phyloP scores from a whole-genome alignment of 2,329 filamentous ascomycete genomes.

The Triangularia setosa region DNA sequence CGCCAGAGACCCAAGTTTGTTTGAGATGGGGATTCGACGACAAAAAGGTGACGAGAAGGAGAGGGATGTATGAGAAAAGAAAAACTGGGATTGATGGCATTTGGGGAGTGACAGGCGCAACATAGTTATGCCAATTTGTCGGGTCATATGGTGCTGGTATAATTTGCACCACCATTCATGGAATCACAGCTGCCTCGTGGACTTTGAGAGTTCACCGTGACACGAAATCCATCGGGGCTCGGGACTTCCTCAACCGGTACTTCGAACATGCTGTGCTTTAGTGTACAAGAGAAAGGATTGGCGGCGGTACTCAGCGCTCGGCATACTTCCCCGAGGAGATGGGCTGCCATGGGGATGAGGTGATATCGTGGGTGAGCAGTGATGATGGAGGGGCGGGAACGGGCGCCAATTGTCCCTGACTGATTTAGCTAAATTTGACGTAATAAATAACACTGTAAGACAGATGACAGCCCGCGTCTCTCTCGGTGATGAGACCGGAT shows the following conservation, averaged over 20 bases:
- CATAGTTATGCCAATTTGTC: background rate
- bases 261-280: background rate
- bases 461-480: background rate
- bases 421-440: slow-evolving; percentile 1
- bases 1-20: background rate
- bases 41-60: background rate
- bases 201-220: background rate
- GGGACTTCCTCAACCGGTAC: background rate
- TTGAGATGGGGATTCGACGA: background rate
- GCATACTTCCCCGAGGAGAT: background rate
- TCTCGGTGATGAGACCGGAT: background rate
- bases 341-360: background rate
- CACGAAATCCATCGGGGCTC: background rate
- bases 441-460: background rate
- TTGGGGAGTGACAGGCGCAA: background rate
- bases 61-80: background rate
- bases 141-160: background rate
- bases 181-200: background rate
- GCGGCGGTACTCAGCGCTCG: background rate
- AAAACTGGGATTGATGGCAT: background rate
- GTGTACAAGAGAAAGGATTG: background rate
- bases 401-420: background rate
- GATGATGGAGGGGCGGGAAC: background rate
- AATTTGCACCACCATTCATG: background rate
- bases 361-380: background rate